Conservation (phyloP, 2,329 filamentous ascomycete genomes). For the Colletotrichum musae region DNA sequence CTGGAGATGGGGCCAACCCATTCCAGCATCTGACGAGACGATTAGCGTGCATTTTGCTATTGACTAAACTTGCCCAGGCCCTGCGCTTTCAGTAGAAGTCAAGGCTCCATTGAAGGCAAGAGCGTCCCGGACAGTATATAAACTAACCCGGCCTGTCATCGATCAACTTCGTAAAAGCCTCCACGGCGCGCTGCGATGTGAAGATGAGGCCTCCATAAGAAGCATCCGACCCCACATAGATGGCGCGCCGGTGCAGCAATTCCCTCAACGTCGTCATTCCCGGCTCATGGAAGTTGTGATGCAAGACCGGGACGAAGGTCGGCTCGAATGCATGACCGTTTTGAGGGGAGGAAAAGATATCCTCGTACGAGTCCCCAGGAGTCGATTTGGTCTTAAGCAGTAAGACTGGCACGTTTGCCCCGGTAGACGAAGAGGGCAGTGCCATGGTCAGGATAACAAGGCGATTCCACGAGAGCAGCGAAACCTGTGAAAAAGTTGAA, state of each 20-base stretch:
- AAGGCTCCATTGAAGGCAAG: background rate
- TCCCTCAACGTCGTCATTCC: slow-evolving; percentile 68
- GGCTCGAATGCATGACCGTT: slow-evolving; percentile 68
- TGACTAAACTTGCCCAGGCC: background rate
- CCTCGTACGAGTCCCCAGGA: slow-evolving; percentile 80
- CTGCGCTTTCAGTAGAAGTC: background rate
- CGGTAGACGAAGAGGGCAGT: slow-evolving; percentile 29
- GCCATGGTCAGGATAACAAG: slow-evolving; percentile 15
- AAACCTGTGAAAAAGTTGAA: too few relatives aligned
- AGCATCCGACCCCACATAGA: slow-evolving; percentile 54
- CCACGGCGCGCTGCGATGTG: slow-evolving; percentile 87
- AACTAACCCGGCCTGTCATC: slow-evolving; percentile 62
- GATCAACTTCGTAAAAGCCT: slow-evolving; percentile 79
- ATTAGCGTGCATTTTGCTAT: slow-evolving; percentile 18
- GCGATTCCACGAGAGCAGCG: too few relatives aligned
- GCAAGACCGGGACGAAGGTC: slow-evolving; percentile 82
- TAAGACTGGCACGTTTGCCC: slow-evolving; percentile 69
- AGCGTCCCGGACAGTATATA: background rate
- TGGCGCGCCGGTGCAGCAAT: slow-evolving; percentile 61
- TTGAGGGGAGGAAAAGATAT: slow-evolving; percentile 69
- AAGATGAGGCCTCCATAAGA: slow-evolving; percentile 85
- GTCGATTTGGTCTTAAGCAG: slow-evolving; percentile 84
- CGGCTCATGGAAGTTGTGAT: slow-evolving; percentile 76
- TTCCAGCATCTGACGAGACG: slow-evolving; percentile 37
- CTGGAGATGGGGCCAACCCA: slow-evolving; percentile 67